phyloP scores from a whole-genome alignment of 2,329 filamentous ascomycete genomes.

The Botryosphaeria dothidea region DNA sequence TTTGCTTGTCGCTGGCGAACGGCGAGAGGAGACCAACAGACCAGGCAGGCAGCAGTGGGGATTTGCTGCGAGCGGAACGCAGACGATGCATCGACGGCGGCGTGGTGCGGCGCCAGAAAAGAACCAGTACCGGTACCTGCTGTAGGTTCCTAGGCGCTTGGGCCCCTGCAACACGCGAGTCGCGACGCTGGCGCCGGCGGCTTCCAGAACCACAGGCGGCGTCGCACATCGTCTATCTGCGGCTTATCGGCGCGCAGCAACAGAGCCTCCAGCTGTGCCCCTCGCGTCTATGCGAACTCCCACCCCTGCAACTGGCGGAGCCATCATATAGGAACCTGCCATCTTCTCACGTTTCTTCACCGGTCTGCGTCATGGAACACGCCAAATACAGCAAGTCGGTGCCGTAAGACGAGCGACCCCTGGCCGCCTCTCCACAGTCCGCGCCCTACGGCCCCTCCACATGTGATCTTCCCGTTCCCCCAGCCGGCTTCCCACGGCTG shows the following conservation, averaged over 20 bases:
- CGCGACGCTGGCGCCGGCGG: background rate
- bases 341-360: background rate
- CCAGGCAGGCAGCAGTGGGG: background rate
- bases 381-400: slow-evolving; percentile 4
- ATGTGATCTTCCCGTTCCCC: slow-evolving; percentile 15
- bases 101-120: no score
- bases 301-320: background rate
- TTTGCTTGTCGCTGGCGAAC: background rate
- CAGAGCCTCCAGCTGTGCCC: background rate
- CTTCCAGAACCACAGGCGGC: background rate
- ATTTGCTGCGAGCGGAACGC: background rate
- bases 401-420: slow-evolving; percentile 4
- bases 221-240: slow-evolving; percentile 4
- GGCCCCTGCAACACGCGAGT: no score
- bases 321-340: background rate
- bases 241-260: slow-evolving; percentile 3
- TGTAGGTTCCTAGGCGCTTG: no score
- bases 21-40: background rate
- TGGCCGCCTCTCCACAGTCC: slow-evolving; percentile 11
- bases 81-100: no score
- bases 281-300: background rate
- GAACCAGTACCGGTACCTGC: no score
- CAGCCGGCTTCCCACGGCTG: slow-evolving; percentile 17
- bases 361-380: background rate
- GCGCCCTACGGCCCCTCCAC: slow-evolving; percentile 15